Base-by-base conservation (phyloP, 2,329 filamentous ascomycete genomes). In the Penicillium sclerotiorum region DNA sequence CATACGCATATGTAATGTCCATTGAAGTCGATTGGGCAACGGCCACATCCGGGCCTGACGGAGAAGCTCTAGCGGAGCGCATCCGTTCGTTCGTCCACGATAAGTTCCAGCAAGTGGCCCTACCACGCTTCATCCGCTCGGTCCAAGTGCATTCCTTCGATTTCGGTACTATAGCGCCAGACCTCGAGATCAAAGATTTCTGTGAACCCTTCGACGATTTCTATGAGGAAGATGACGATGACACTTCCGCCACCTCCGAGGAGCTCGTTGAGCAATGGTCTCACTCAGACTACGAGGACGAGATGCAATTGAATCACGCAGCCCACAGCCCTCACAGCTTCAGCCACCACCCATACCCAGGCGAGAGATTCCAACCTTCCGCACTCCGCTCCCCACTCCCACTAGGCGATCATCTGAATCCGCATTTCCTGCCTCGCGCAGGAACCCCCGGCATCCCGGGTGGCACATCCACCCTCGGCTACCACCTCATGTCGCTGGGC, bases 11-110 rank as follows among this genome's bases (percentile, higher is more conserved):
- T 69, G 71, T 73, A 54, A 99, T 99, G 94, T 97, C 94, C 61
- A 93, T 99, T 77, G 92, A 97, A 68, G 87, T 99, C 70, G 91
- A 95, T 74, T 99, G 94, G 94, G 87, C 94, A 66, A 88, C 88
- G 55, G 83, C 97, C 67, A 97, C 93, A 18, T 86, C 85, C 55
- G 94, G 94, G 22, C 84, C 90, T 41, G 93, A 97, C 72, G 93
- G 94, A 48, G 81, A 86, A 57, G 88, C 84, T 46, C 85, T 96
- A 53, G 91, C 93, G 41, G 87, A 91, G 67, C 83, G 82, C 56
- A 95, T 99, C 72, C 89, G 93, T 58, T 85, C 86, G 64, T 99
- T 99, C 74, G 89, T 99, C 63, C 90, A 99, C 74, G 87, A 90
- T 68, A 94, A 92, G 66, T 99, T 99, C 73, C 94, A 99, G 74